Base-by-base conservation (phyloP, 164 flowering plant genomes). In the Macadamia tetraphylla region DNA sequence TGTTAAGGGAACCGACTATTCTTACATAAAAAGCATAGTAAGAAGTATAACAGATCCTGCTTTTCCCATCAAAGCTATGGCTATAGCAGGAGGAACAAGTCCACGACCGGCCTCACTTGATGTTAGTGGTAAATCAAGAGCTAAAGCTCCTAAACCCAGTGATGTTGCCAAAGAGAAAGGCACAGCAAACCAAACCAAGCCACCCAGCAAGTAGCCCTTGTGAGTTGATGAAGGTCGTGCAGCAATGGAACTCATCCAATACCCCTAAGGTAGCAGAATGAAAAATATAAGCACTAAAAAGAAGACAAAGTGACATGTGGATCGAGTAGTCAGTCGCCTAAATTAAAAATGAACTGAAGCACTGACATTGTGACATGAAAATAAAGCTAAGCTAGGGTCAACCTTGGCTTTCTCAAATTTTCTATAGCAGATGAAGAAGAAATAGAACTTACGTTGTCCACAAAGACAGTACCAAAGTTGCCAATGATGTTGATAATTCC, bases 201-300 rank as follows among this genome's bases (percentile, higher is more conserved):
- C 98, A 9, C 97, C 98, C 67, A 91, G 68, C 77, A 94, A 80
- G 72, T 91, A 91, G 14, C 98, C 97, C 78, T 94, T 90, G 65
- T 94, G 96, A 58, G 98, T 94, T 60, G 98, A 91, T 58, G 97
- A 91, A 67, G 97, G 97, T 60, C 97, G 71, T 15, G 97, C 96
- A 51, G 97, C 98, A 60, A 89, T 94, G 15, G 98, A 97, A 78
- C 97, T 91, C 32, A 94, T 88, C 97, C 98, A 89, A 71, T 89
- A 90, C 56, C 98, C 97, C 98, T 94, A 71, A 17, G 31, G 58
- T 30, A 55, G 30, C 42, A 65, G 17, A 18, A 6, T 10, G 3
- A 18, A 17, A 61, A 30, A 29, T 43, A 42, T 62, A 62, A 53
- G 35, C 11, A 63, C 35, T 13, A 11, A 29, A 53, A 62, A 14